phyloP scores from a whole-genome alignment of 352 stramenopile genomes.

The Peronospora farinosa region DNA sequence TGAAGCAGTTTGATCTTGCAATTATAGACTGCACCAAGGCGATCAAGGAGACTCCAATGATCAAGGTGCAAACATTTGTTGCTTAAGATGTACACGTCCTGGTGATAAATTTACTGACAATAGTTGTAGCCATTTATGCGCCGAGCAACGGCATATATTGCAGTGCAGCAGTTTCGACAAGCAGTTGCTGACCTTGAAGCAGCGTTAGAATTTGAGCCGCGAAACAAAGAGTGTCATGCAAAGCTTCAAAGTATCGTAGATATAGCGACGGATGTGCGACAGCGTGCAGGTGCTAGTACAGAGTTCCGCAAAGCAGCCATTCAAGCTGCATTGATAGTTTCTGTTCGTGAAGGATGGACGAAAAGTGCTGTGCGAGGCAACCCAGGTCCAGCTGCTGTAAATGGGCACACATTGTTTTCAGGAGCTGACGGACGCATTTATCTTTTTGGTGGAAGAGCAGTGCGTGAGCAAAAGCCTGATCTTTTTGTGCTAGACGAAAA shows the following conservation, averaged over 20 bases:
- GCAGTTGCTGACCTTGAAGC: conserved; percentile 41
- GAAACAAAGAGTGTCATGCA: conserved; percentile 45
- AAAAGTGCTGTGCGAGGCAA: conserved; percentile 47
- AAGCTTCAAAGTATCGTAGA: conserved; percentile 37
- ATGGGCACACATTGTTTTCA: conserved; percentile 55
- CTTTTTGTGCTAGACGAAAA: conserved; percentile 43
- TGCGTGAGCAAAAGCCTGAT: conserved; percentile 48
- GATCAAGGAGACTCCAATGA: conserved; percentile 36
- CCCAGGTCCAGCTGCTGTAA: conserved; percentile 52
- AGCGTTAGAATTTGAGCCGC: conserved; percentile 40
- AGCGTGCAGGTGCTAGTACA: background rate
- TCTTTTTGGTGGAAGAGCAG: conserved; percentile 51
- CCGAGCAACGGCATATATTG: conserved; percentile 39
- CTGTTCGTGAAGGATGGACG: conserved; percentile 42
- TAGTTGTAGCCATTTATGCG: conserved; percentile 45
- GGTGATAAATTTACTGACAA: conserved; percentile 3
- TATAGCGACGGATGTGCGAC: background rate
- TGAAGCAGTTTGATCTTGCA: conserved; percentile 34
- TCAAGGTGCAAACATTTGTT: conserved; percentile 38
- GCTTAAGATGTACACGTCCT: background rate
- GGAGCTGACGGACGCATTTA: conserved; percentile 22
- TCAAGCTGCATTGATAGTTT: conserved; percentile 28
- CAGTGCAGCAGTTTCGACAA: conserved; percentile 14
- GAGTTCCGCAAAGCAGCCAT: conserved; percentile 20
- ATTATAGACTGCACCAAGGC: conserved; percentile 45